A percentile compares a stretch with the other conserved stretches of the same genome.
Conservation (phyloP, 768 basidiomycete genomes). For the Podaxis carcinomalis region DNA sequence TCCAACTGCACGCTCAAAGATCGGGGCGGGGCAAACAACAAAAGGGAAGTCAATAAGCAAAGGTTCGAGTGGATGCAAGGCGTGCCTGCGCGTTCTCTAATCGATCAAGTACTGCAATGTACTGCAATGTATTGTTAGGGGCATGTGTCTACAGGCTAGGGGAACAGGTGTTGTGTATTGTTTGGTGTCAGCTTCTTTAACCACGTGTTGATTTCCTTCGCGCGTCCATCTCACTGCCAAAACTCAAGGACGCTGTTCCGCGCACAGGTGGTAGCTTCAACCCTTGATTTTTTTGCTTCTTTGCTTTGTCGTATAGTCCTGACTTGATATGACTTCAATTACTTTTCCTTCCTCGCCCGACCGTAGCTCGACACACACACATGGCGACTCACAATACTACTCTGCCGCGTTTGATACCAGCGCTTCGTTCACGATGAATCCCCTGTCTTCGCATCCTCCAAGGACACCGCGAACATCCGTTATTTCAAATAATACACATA, state of each 20-base stretch:
- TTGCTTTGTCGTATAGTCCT: background rate
- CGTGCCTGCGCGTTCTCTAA: background rate
- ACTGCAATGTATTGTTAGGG: background rate
- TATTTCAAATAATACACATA: slow-evolving; percentile 31
- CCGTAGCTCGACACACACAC: slow-evolving; percentile 32
- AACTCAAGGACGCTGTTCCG: background rate
- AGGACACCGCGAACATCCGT: slow-evolving; percentile 66
- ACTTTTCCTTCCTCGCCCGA: slow-evolving; percentile 45
- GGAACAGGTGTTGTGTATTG: slow-evolving; percentile 6
- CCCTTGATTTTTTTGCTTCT: background rate
- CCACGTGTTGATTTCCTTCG: background rate
- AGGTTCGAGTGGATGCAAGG: background rate
- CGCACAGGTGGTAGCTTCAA: background rate
- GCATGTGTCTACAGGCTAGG: background rate
- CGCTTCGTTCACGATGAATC: slow-evolving; percentile 77
- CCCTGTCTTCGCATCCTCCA: slow-evolving; percentile 73
- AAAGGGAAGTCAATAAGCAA: background rate
- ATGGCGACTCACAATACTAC: slow-evolving; percentile 48
- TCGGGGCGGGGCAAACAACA: background rate
- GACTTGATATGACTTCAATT: slow-evolving; percentile 57
- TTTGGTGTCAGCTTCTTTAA: background rate
- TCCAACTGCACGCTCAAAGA: background rate
- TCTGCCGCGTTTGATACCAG: slow-evolving; percentile 54
- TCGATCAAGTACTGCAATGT: background rate
- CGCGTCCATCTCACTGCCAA: background rate